Evolutionary conservation across 345 rosid genomes (phyloP), one percentile per base, ranked within the genome.

Genomic region (Brassica nigra): DNA sequence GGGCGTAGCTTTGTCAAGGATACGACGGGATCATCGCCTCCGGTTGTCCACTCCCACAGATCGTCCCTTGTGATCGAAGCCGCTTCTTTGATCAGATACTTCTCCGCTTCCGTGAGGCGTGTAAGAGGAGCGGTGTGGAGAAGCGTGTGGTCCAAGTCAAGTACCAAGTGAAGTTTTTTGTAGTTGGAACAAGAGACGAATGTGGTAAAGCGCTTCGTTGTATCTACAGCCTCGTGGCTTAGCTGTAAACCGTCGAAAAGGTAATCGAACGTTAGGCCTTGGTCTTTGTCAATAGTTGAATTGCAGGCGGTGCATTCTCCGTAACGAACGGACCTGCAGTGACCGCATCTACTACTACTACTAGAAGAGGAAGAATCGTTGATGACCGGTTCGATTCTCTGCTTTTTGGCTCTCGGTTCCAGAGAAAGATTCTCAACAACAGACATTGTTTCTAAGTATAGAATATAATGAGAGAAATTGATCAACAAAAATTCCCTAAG

Each of bases 81-180:
- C 39, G 49, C 33, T 68, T 58, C 62, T 30, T 59, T 0, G 27
- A 59, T 4, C 5, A 58, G 68, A 42, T 59, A 42, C 67, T 10
- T 76, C 14, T 68, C 66, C 9, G 61, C 39, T 39, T 29, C 2
- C 10, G 68, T 16, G 6, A 76, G 74, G 39, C 4, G 1, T 27
- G 39, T 2, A 57, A 39, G 34, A 18, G 0, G 23, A 6, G 9
- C 4, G 2, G 59, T 2, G 67, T 68, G 68, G 61, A 76, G 4
- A 15, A 76, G 62, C 59, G 74, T 76, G 79, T 68, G 59, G 44
- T 76, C 79, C 47, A 76, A 59, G 68, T 76, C 74, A 42, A 76
- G 62, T 8, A 76, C 49, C 8, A 76, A 39, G 44, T 68, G 49
- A 6, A 76, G 74, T 37, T 76, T 76, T 28, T 30, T 68, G n/a